Base-by-base conservation (phyloP, 169 alveolate species). In the Cryptosporidium andersoni region DNA sequence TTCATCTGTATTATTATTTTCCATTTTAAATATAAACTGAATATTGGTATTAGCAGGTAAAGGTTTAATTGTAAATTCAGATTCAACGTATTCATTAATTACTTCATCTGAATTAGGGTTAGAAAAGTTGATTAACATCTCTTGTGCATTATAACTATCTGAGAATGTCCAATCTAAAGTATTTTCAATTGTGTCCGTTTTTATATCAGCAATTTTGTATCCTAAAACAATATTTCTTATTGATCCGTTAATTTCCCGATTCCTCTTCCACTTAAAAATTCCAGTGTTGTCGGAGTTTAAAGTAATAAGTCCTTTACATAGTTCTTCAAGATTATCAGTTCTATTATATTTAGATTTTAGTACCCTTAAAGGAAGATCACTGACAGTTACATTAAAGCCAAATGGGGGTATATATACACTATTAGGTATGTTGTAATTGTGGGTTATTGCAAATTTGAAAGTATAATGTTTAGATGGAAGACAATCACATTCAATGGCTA, bases 371-470 rank as follows among this genome's bases (percentile, higher is more conserved):
- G 85, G 60, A 36, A 58, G 60, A 36, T 74, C 64, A 9, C 60
- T 66, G 34, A 55, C 68, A 14, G 85, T 74, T 2, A 74, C 64
- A 34, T 74, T 74, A 25, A 74, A 74, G 6, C 85, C 85, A 74
- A 74, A 74, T 25, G 85, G 85, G 36, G 85, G 85, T 11, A 60
- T 6, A 43, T 45, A 74, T 7, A 74, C 85, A 58, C 85, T 74
- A 58, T 74, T 74, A 47, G 42, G 64, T 37, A 74, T 43, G 6
- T 74, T n/a, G 3, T 60, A 5, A 49, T 74, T 58, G 49, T 74
- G 85, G n/a, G 67, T 74, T 2, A 74, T 34, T 2, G 85, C 66
- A 45, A 74, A 74, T 47, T 74, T 74, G 49, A 74, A 74, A 4
- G 85, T 43, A 48, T 74, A 74, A 25, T 74, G 74, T 8, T 74